Base-by-base conservation (phyloP, 805 yeast species). In the Wickerhamiella hasegawae region DNA sequence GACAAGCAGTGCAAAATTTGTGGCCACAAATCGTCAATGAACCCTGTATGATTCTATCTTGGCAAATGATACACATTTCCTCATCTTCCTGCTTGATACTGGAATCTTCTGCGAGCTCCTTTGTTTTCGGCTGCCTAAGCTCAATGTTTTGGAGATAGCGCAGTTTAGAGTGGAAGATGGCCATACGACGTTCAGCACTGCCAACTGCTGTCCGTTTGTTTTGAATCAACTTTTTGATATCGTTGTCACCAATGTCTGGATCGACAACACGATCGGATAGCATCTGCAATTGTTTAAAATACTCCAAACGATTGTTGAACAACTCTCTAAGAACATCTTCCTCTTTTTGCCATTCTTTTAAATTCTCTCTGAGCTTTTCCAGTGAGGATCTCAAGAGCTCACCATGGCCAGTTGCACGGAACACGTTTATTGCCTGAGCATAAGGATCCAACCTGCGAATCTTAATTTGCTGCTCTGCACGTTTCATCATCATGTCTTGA, bases 11-110 rank as follows among this genome's bases (percentile, higher is more conserved):
- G 52, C 98, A 90, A 51, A 78, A 90, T 45, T 73, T 74, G 55
- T 90, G 98, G 0, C 97, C 97, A 64, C 98, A 90, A 8, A 73
- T 73, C 0, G 94, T 77, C 37, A 90, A 60, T 0, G 90, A 68
- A 0, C 98, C 98, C 27, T 73, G 62, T 3, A 69, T 61, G 33
- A 84, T 81, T 1, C 68, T 52, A 3, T 73, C 66, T 16, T 78
- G 70, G 52, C 98, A 90, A 40, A 90, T 85, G 22, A 75, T 68
- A 54, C 98, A 90, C 15, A 14, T 14, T 11, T 33, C 37, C 5
- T 34, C 36, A 4, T 31, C 21, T 11, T 20, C 21, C n/a, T 25
- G 15, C 11, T 28, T 18, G 19, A 16, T 18, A 15, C 5, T 24
- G 28, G 9, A 8, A 3, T 21, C 28, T n/a, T 15, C 21, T 12